A percentile compares a stretch with the other conserved stretches of the same genome.
Evolutionary conservation across 2,329 filamentous ascomycete genomes (phyloP).

Genomic region (Lachnellula willkommii): DNA sequence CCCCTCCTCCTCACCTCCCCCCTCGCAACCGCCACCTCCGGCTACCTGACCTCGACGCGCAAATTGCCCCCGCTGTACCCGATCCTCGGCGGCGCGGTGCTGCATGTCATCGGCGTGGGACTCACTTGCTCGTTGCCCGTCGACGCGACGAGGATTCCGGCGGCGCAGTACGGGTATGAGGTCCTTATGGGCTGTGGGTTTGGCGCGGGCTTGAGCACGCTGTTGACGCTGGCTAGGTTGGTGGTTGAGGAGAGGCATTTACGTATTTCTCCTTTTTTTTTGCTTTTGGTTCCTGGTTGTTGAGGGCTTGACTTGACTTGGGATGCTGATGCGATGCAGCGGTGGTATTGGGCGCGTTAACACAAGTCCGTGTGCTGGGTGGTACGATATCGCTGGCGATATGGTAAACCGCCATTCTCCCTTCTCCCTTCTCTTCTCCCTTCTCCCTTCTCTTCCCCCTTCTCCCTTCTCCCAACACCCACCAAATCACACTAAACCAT

Average conservation of each 20-base stretch:
- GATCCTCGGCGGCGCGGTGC: slow-evolving; percentile 4
- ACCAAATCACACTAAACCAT: background rate
- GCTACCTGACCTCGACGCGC: slow-evolving; percentile 1
- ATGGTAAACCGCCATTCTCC: background rate
- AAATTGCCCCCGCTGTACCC: slow-evolving; percentile 8
- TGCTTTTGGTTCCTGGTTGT: background rate
- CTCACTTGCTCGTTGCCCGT: slow-evolving; percentile 6
- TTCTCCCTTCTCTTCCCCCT: too few species aligned
- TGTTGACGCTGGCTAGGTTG: slow-evolving; percentile 48
- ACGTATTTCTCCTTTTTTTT: background rate
- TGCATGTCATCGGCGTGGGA: slow-evolving; percentile 11
- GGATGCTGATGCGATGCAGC: background rate
- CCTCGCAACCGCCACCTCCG: slow-evolving; percentile 1
- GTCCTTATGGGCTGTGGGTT: slow-evolving; percentile 53
- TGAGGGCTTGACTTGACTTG: background rate
- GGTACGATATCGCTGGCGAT: slow-evolving; percentile 1
- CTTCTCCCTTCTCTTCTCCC: background rate
- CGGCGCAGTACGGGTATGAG: slow-evolving; percentile 44
- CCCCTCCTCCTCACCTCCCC: slow-evolving; percentile 8
- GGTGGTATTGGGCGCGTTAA: background rate
- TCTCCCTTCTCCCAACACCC: too few species aligned
- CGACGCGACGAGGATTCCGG: background rate
- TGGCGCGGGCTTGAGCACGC: slow-evolving; percentile 43
- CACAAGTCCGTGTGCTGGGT: slow-evolving; percentile 1
- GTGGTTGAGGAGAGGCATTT: slow-evolving; percentile 24